Percentiles rank a stretch among this genome's conserved stretches.
phyloP scores from a whole-genome alignment of 345 rosid genomes.

The Camelina neglecta region DNA sequence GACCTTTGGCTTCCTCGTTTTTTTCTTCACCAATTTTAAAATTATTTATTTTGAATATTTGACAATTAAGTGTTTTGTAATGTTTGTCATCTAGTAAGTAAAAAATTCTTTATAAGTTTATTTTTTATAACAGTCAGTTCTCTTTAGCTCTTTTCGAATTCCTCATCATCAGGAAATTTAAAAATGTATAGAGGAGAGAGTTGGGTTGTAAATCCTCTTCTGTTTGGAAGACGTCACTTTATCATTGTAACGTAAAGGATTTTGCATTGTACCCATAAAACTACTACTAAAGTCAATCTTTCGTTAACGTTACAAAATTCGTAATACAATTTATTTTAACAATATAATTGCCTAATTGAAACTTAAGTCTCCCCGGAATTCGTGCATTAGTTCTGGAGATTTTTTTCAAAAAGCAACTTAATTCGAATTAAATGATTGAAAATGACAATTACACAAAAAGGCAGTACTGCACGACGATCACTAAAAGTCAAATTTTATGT shows the following conservation, averaged over 20 bases:
- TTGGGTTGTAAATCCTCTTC: background rate
- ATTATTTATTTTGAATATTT: constrained; percentile 15
- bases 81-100: constrained; percentile 27
- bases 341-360: background rate
- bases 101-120: constrained; percentile 6
- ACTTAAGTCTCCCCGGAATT: constrained; percentile 28
- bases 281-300: background rate
- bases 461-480: constrained; percentile 34
- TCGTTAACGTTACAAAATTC: constrained; percentile 11
- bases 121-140: constrained; percentile 24
- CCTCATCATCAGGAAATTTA: background rate
- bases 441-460: constrained; percentile 26
- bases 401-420: constrained; percentile 33
- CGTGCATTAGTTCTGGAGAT: constrained; percentile 32
- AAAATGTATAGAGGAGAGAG: background rate
- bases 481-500: constrained; percentile 29
- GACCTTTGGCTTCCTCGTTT: constrained; percentile 17
- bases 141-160: constrained; percentile 16
- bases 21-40: background rate
- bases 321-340: background rate
- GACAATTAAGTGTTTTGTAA: constrained; percentile 25
- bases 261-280: background rate
- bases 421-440: constrained; percentile 45
- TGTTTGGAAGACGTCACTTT: background rate
- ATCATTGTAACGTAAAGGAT: constrained; percentile 3